Evolutionary conservation across 495 filamentous ascomycete species (phyloP), one percentile per base, ranked within the genome.

Genomic region (Paragyromitra xinjiangensis): DNA sequence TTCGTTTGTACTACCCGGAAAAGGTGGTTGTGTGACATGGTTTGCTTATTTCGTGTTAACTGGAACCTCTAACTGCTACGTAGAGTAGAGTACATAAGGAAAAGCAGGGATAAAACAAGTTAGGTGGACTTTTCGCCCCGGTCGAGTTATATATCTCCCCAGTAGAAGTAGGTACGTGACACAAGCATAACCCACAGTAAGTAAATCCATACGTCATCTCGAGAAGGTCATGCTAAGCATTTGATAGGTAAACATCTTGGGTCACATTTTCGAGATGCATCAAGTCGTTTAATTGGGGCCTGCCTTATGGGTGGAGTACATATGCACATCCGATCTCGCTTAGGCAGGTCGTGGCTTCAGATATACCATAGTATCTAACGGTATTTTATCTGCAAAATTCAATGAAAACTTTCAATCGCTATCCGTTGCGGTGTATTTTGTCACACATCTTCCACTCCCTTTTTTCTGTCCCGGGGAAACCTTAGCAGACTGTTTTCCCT

Each of bases 281-380:
- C 26, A 12, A 39, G 12, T 9, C 55, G 11, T 59, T 59, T 12
- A 6, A 39, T 64, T 68, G n/a, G n/a, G 22, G 9, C 55, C 16
- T 68, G 51, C 12, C 19, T n/a, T 66, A 48, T 48, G 64, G 48
- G 34, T 55, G 29, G 29, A 34, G 29, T 34, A 48, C 14, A 58
- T 50, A 9, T 44, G 14, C 65, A 63, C 48, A 29, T 34, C 34
- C 62, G 69, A 77, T 73, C 74, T 77, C 74, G 73, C 68, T 76
- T 77, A 72, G 61, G 65, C 16, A 22, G 73, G 34, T 19, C 51
- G 50, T 19, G 50, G 51, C 29, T 64, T 34, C 29, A 34, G 29
- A 34, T 34, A 34, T 34, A 34, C 39, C 6, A 26, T n/a, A 37
- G 4, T 4, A 48, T 11, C 44, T 48, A 48, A 48, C 44, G 44